Evolutionary conservation across 495 filamentous ascomycete genomes (phyloP), one percentile per base, ranked within the genome.

Genomic region (Daldinia caldariorum): DNA sequence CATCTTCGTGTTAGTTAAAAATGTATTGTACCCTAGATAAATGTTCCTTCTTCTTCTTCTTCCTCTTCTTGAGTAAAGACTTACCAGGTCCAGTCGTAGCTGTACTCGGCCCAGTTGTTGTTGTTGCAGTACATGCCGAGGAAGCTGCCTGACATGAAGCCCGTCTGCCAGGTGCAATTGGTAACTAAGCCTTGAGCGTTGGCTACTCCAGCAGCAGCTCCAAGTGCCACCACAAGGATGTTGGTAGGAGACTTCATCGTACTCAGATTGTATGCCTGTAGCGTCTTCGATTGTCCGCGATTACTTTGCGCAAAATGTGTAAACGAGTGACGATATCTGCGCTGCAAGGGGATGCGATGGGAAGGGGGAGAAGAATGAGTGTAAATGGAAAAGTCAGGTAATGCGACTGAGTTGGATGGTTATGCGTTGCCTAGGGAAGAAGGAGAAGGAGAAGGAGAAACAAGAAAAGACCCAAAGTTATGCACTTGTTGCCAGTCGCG

Each of bases 81-180:
- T 71, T 59, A 75, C 76, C 76, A 78, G 26, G 76, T 66, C 76
- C 76, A 78, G 58, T 78, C 74, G 43, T 78, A 78, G 47, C 67
- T 73, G 26, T 66, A 78, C 16, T 45, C 14, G 3, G 58, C 65
- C 71, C 71, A 74, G 67, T 76, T 61, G 38, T 74, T 61, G 59
- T 78, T 75, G 31, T 76, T 67, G 67, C 76, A 78, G 54, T 78
- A 78, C 50, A 76, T 69, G 26, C 76, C 76, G 6, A 78, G 70
- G 50, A 69, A 75, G 20, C 55, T 67, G 31, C 69, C 67, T 3
- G 58, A 63, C 35, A 77, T 45, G 34, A 77, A 37, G 14, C 66
- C 72, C 6, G 66, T 75, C 61, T 77, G 72, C 74, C 74, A 77
- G 31, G 74, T 73, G 38, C 74, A 77, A 53, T 77, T 77, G 35